Percentiles rank a stretch among this genome's conserved stretches.
Evolutionary conservation across 345 rosid genomes (phyloP).

Genomic region (Eutrema yunnanense): DNA sequence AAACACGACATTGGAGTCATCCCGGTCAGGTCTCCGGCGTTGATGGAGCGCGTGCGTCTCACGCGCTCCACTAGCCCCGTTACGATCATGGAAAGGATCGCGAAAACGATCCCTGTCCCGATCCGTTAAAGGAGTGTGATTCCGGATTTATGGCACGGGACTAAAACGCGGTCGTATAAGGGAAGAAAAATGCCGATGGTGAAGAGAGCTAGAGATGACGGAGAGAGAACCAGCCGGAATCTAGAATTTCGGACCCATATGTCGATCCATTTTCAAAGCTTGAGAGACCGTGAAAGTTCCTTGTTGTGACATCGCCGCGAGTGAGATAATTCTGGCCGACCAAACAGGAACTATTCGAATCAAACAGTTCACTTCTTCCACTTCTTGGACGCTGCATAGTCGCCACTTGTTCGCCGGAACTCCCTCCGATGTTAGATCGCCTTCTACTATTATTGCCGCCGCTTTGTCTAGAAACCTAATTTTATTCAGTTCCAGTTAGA

Average conservation of each 20-base stretch:
- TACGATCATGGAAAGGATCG: slow-evolving; percentile 61
- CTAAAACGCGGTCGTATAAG: slow-evolving; percentile 63
- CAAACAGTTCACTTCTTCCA: slow-evolving; percentile 67
- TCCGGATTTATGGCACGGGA: slow-evolving; percentile 67
- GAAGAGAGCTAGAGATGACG: slow-evolving; percentile 67
- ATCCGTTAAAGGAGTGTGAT: slow-evolving; percentile 73
- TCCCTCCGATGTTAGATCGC: slow-evolving; percentile 50
- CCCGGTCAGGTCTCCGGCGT: slow-evolving; percentile 31
- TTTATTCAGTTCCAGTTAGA: background rate
- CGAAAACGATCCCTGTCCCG: slow-evolving; percentile 69
- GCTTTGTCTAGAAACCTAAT: slow-evolving; percentile 67
- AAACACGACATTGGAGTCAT: slow-evolving; percentile 54
- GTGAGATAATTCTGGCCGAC: slow-evolving; percentile 56
- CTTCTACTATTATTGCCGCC: slow-evolving; percentile 35
- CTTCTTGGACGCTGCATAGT: slow-evolving; percentile 56
- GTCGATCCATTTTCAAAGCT: slow-evolving; percentile 73
- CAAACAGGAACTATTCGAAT: slow-evolving; percentile 47
- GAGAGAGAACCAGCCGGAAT: slow-evolving; percentile 81
- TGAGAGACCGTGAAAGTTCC: slow-evolving; percentile 77
- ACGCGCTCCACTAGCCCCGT: slow-evolving; percentile 60
- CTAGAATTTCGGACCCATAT: slow-evolving; percentile 49
- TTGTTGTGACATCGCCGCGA: slow-evolving; percentile 68
- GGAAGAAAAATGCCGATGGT: slow-evolving; percentile 43
- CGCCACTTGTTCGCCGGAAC: slow-evolving; percentile 38
- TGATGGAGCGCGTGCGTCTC: slow-evolving; percentile 39